Percentiles rank a stretch among this genome's conserved stretches.
Conservation (phyloP, 331 rosid species). For the Dryas integrifolia region DNA sequence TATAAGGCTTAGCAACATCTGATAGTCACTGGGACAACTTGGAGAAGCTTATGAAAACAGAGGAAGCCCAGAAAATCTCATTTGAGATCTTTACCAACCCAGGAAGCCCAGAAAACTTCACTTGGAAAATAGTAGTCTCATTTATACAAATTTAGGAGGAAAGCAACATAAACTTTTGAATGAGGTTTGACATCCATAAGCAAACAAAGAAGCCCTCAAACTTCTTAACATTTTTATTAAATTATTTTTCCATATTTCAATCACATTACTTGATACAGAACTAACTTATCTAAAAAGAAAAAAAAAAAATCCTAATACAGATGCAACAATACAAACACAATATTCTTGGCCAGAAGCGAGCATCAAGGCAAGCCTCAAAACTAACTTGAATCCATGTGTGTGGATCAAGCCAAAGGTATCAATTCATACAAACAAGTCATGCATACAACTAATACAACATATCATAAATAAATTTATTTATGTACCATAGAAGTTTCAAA, state of each 20-base stretch:
- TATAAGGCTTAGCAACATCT: too few species aligned
- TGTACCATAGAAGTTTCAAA: background rate
- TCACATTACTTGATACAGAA: background rate
- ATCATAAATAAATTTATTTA: background rate
- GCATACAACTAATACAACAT: background rate
- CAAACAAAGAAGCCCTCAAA: background rate
- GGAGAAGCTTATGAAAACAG: too few species aligned
- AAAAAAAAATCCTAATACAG: background rate
- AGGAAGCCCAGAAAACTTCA: background rate
- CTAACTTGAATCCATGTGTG: background rate
- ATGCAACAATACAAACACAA: conserved; percentile 1
- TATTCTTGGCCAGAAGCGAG: background rate
- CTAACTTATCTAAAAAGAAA: background rate
- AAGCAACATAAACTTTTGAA: background rate
- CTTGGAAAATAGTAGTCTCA: background rate
- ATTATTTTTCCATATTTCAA: background rate
- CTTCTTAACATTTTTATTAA: background rate
- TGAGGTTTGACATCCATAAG: background rate
- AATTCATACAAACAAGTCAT: background rate
- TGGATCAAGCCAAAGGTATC: background rate
- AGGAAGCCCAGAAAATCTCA: background rate
- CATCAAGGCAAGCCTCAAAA: conserved; percentile 2
- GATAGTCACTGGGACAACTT: too few species aligned
- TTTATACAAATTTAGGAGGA: background rate
- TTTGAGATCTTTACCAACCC: background rate